Percentiles rank a stretch among this genome's conserved stretches.
Evolutionary conservation across 2,329 filamentous ascomycete species (phyloP).

Genomic region (Cordyceps fumosorosea): DNA sequence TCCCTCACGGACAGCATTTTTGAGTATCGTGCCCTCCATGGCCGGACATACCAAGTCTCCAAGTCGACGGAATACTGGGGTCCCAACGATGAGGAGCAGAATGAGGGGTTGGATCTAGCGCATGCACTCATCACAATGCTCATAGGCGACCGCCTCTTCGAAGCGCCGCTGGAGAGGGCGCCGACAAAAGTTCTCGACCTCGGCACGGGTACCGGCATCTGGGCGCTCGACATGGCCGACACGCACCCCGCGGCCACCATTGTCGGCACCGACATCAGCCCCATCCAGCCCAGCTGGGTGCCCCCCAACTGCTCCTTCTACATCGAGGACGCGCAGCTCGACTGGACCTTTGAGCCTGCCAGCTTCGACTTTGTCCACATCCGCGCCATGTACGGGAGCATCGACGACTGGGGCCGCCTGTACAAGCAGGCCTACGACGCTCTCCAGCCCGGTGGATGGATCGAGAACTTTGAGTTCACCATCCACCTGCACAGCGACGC

Average conservation of each 20-base stretch:
- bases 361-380: constrained; percentile 56
- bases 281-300: constrained; percentile 50
- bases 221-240: constrained; percentile 48
- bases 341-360: constrained; percentile 23
- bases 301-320: constrained; percentile 37
- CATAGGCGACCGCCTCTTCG: constrained; percentile 16
- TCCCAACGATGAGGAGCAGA: constrained; percentile 23
- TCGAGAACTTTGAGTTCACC: constrained; percentile 25
- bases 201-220: constrained; percentile 26
- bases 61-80: constrained; percentile 24
- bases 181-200: constrained; percentile 10
- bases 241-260: constrained; percentile 36
- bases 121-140: constrained; percentile 22
- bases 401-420: constrained; percentile 48
- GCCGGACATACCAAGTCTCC: constrained; percentile 25
- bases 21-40: constrained; percentile 26
- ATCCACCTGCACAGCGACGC: constrained; percentile 18
- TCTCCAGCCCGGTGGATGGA: constrained; percentile 48
- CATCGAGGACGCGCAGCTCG: constrained; percentile 27
- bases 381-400: constrained; percentile 48
- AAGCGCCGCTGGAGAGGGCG: constrained; percentile 5
- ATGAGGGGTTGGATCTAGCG: constrained; percentile 21
- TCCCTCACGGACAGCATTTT: constrained; percentile 28
- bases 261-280: constrained; percentile 49
- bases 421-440: constrained; percentile 44